Base-by-base conservation (phyloP, 169 alveolate genomes). In the Babesia ovis region DNA sequence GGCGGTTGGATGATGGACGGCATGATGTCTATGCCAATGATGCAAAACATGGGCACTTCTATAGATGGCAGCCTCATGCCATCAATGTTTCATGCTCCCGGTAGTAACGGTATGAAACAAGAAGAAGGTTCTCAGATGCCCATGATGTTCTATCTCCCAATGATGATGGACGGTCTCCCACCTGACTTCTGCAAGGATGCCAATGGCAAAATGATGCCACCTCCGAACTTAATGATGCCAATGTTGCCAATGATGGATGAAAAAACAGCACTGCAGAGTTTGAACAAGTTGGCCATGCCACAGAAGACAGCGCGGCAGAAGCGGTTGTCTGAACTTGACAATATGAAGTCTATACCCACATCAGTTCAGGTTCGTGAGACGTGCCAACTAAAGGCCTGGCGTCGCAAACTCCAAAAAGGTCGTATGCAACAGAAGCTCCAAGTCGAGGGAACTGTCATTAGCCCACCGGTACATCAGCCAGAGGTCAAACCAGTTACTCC, bases 361-460 rank as follows among this genome's bases (percentile, higher is more conserved):
- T 69, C 83, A 35, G 87, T 68, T 29, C 82, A 79, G 48, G 51
- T 69, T 29, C 79, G 87, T 14, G 87, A 79, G 45, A 60, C 69
- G 27, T 79, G 87, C 57, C 87, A 79, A 55, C 66, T 79, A 41
- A 64, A 69, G 42, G n/a, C 74, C 31, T 79, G 87, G 87, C 64
- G 74, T 31, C 34, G 74, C 23, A 68, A 58, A 39, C 27, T 79
- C 22, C 83, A 79, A 59, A 79, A 59, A 45, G 74, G 66, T 23
- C 73, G 67, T 31, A 25, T 53, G 39, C 85, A 66, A 23, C 66
- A 56, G 39, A 79, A 70, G 57, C 22, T 56, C 14, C 71, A 76
- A 31, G 62, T 27, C 1, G 85, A 76, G 23, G 46, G 46, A 8
- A 39, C 8, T 14, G 58, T 43, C 32, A 27, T 25, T 37, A n/a